phyloP scores from a whole-genome alignment of 2,329 filamentous ascomycete genomes.

The Oidium heveae region DNA sequence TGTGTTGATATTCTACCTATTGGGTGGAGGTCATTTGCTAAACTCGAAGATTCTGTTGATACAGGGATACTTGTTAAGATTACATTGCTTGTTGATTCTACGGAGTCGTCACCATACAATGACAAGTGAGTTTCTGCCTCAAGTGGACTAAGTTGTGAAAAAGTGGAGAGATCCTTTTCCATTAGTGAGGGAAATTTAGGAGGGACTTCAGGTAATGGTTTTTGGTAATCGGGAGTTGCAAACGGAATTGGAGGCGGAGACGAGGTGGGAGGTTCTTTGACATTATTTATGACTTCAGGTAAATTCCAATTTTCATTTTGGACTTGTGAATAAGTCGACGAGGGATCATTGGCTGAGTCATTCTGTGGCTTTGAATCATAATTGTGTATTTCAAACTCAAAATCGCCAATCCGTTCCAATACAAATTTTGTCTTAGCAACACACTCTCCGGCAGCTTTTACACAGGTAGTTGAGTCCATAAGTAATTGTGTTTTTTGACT shows the following conservation, averaged over 20 bases:
- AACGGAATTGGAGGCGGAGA: slow-evolving; percentile 21
- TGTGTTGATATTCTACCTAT: slow-evolving; percentile 20
- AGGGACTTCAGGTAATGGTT: slow-evolving; percentile 42
- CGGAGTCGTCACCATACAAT: background rate
- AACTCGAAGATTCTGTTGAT: slow-evolving; percentile 24
- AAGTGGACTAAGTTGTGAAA: background rate
- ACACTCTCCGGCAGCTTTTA: slow-evolving; percentile 76
- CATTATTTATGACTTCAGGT: background rate
- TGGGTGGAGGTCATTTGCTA: slow-evolving; percentile 23
- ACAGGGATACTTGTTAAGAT: slow-evolving; percentile 30
- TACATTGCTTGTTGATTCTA: slow-evolving; percentile 15
- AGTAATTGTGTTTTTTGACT: slow-evolving; percentile 55
- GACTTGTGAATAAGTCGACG: background rate
- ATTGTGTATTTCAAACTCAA: slow-evolving; percentile 40
- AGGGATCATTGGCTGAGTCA: slow-evolving; percentile 1
- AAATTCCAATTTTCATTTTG: background rate
- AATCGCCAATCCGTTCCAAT: slow-evolving; percentile 74
- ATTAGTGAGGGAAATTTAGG: slow-evolving; percentile 13
- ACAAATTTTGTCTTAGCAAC: slow-evolving; percentile 65
- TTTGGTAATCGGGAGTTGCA: slow-evolving; percentile 27
- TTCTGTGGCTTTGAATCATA: slow-evolving; percentile 27
- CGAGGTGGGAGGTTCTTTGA: background rate
- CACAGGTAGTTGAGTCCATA: slow-evolving; percentile 60
- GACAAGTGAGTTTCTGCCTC: background rate
- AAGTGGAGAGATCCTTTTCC: background rate